Conservation (phyloP, 2,329 filamentous ascomycete species). For the Trichoderma hamatum region DNA sequence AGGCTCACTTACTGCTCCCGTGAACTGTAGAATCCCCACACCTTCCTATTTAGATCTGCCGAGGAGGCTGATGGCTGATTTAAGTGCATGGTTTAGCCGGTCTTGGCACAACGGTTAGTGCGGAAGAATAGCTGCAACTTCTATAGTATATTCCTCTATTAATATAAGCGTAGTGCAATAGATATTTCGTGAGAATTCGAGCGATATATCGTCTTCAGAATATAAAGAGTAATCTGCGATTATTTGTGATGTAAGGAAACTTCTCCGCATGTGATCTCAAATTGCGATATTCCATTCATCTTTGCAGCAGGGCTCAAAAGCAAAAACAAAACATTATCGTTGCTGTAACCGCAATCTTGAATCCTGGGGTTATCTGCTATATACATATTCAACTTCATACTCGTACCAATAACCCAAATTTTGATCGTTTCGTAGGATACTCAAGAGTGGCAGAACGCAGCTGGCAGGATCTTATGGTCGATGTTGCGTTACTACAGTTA, state of each 20-base stretch:
- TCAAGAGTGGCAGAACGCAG: background rate
- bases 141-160: background rate
- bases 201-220: background rate
- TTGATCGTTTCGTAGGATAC: background rate
- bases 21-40: too few relatives aligned
- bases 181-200: background rate
- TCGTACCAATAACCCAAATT: too few relatives aligned
- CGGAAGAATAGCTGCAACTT: slow-evolving; percentile 3
- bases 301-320: slow-evolving; percentile 3
- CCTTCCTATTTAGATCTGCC: too few relatives aligned
- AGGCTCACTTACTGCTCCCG: too few relatives aligned
- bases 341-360: background rate
- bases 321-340: background rate
- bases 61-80: too few relatives aligned
- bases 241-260: background rate
- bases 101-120: background rate
- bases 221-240: background rate
- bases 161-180: too few relatives aligned
- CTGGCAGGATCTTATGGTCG: background rate
- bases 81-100: slow-evolving; percentile 2
- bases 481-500: background rate
- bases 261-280: background rate
- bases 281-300: background rate
- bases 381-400: too few relatives aligned
- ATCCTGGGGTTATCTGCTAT: background rate